Conservation (phyloP, 2,329 filamentous ascomycete genomes). For the Phyllosticta capitalensis region DNA sequence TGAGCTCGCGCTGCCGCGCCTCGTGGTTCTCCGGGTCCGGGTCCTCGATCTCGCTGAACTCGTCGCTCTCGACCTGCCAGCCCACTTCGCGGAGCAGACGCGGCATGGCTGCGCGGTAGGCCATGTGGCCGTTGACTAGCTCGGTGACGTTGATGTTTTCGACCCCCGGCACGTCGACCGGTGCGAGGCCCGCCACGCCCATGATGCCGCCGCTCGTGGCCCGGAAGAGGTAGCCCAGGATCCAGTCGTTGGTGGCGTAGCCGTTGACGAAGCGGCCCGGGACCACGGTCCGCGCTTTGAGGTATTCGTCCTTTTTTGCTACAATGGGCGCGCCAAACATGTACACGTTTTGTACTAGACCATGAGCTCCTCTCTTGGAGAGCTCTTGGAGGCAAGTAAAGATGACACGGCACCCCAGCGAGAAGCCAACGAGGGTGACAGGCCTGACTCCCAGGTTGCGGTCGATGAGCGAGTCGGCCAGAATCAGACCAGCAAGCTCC, state of each 20-base stretch:
- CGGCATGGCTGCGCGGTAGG: conserved; percentile 89
- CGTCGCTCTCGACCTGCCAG: conserved; percentile 84
- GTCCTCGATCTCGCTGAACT: conserved; percentile 94
- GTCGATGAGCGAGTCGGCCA: conserved; percentile 89
- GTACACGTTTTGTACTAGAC: conserved; percentile 89
- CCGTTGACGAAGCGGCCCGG: conserved; percentile 91
- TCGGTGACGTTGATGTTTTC: conserved; percentile 88
- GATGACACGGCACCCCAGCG: conserved; percentile 82
- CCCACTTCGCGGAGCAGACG: conserved; percentile 76
- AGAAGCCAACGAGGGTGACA: conserved; percentile 90
- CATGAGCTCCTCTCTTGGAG: conserved; percentile 70
- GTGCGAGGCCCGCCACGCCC: conserved; percentile 71
- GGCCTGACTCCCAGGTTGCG: conserved; percentile 84
- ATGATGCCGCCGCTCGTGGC: conserved; percentile 88
- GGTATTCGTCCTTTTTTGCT: conserved; percentile 81
- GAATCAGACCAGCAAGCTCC: conserved; percentile 76
- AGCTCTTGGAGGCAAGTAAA: conserved; percentile 86
- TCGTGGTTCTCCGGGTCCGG: conserved; percentile 90
- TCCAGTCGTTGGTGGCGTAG: conserved; percentile 94
- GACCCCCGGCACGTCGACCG: conserved; percentile 69
- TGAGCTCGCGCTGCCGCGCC: conserved; percentile 79
- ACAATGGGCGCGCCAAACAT: conserved; percentile 89
- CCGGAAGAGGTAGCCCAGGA: conserved; percentile 86
- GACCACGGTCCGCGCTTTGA: conserved; percentile 72
- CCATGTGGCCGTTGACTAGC: conserved; percentile 86